Base-by-base conservation (phyloP, 805 yeast species). In the Barnettozyma populi region DNA sequence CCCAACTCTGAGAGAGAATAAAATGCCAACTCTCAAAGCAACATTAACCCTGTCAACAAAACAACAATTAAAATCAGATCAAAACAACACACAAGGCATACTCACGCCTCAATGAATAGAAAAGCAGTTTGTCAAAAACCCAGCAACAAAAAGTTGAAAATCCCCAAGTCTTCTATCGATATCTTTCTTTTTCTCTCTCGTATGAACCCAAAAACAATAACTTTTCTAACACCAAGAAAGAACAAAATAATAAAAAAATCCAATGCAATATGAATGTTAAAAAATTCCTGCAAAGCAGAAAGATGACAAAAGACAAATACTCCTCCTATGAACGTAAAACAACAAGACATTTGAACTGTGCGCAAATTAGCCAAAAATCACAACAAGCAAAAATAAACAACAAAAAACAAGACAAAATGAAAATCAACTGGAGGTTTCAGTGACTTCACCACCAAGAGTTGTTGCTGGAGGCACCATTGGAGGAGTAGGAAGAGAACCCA, bases 401-500 rank as follows among this genome's bases (percentile, higher is more conserved):
- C 45, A 36, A 8, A 16, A 44, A 32, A 44, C n/a, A 23, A 32
- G 37, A 43, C 25, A 5, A 37, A 43, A 18, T 29, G 20, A 20
- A 24, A 25, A 32, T n/a, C 13, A 34, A 21, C 7, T 2, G 13
- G 34, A 16, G 21, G 4, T 20, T 18, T 16, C 25, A 23, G 25
- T 23, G 5, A 9, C 37, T 20, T 42, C 27, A 49, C 52, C 48
- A 44, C 52, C 51, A 47, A 31, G 52, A 31, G 37, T 34, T 39
- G 41, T 25, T 25, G 36, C 25, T 47, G 21, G 50, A 23, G 46
- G 54, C 54, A 48, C 55, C 49, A 39, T 46, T 46, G 46, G 55
- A 53, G 52, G 44, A 51, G 48, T 27, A 56, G 43, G 51, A 60
- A 54, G 50, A 43, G 21, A 32, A 41, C 18, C 51, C 51, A 44